phyloP scores from a whole-genome alignment of 805 yeast species.

The Ogataea methylovora region DNA sequence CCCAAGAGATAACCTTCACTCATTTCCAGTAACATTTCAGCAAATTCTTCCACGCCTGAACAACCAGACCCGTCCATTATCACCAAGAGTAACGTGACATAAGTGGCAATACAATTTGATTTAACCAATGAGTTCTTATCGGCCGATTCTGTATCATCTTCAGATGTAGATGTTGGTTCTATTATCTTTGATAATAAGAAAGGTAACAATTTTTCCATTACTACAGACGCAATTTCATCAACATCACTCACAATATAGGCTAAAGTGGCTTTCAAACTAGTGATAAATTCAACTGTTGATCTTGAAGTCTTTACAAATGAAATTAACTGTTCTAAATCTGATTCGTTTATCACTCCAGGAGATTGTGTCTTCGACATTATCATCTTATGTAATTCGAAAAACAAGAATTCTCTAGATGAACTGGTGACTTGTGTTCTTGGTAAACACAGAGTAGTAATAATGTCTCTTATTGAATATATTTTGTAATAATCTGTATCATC shows the following conservation, averaged over 20 bases:
- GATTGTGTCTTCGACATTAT: constrained; percentile 34
- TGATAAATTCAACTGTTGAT: constrained; percentile 26
- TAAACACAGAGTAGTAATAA: constrained; percentile 32
- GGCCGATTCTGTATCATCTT: constrained; percentile 4
- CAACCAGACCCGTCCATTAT: constrained; percentile 42
- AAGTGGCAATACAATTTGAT: constrained; percentile 17
- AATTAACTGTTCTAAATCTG: constrained; percentile 29
- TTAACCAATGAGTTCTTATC: constrained; percentile 5
- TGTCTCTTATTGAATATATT: constrained; percentile 32
- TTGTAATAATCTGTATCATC: constrained; percentile 8
- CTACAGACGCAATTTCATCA: constrained; percentile 38
- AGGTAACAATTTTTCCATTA: constrained; percentile 23
- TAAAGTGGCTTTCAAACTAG: constrained; percentile 33
- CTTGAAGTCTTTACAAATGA: constrained; percentile 22
- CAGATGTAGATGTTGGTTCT: neutral
- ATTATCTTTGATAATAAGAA: constrained; percentile 13
- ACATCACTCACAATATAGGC: constrained; percentile 40
- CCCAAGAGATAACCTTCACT: constrained; percentile 25
- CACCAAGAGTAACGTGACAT: constrained; percentile 28
- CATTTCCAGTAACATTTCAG: constrained; percentile 34
- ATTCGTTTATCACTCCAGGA: constrained; percentile 22
- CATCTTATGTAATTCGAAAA: constrained; percentile 43
- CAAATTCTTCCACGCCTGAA: constrained; percentile 40
- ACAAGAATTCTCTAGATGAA: constrained; percentile 37
- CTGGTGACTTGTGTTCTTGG: constrained; percentile 39